Evolutionary conservation across 805 yeast genomes (phyloP).

Genomic region (Ascoidea asiatica): DNA sequence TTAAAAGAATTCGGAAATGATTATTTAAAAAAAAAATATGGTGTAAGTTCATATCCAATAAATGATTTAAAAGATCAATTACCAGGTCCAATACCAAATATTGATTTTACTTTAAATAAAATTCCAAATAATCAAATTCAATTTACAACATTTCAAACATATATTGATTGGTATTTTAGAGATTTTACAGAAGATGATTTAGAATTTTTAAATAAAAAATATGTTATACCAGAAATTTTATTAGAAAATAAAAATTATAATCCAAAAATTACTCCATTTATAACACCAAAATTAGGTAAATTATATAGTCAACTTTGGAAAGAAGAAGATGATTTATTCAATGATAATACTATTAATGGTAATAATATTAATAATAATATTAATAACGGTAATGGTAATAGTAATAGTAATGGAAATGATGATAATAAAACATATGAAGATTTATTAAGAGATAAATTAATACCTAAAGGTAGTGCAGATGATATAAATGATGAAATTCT

Average conservation of each 20-base stretch:
- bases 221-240: constrained; percentile 37
- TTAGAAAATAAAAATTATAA: constrained; percentile 31
- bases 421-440: constrained; percentile 1
- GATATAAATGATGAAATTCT: constrained; percentile 44
- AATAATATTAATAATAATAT: constrained; percentile 32
- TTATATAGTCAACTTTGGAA: constrained; percentile 77
- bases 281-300: constrained; percentile 79
- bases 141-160: constrained; percentile 73
- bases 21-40: constrained; percentile 60
- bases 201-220: constrained; percentile 50
- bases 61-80: constrained; percentile 58
- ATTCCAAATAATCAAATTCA: constrained; percentile 89
- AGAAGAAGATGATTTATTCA: constrained; percentile 54
- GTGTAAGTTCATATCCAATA: constrained; percentile 83
- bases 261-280: constrained; percentile 56
- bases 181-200: constrained; percentile 71
- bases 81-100: constrained; percentile 83
- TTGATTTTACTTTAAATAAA: constrained; percentile 60
- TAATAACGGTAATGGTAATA: constrained; percentile 24
- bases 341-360: constrained; percentile 32
- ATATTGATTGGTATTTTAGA: constrained; percentile 76
- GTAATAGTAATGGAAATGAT: constrained; percentile 7
- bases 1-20: constrained; percentile 49
- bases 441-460: constrained; percentile 10
- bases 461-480: constrained; percentile 48